Conservation (phyloP, 2,329 filamentous ascomycete species). For the Phialocephala sp. region DNA sequence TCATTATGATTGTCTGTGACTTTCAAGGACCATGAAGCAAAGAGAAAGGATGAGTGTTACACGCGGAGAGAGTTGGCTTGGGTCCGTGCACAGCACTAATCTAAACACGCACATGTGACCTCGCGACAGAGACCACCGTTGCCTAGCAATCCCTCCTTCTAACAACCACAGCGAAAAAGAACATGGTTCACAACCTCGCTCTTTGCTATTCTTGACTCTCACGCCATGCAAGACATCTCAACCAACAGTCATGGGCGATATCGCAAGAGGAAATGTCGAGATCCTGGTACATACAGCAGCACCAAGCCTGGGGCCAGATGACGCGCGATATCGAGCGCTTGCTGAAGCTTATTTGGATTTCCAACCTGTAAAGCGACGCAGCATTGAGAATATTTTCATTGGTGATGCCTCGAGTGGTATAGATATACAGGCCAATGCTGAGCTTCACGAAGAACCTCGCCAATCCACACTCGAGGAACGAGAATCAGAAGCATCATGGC, state of each 20-base stretch:
- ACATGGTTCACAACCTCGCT: background rate
- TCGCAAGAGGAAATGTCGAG: conserved; percentile 37
- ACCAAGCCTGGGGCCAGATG: conserved; percentile 41
- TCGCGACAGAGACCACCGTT: background rate
- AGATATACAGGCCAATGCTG: conserved; percentile 50
- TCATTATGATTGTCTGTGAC: background rate
- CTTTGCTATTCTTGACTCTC: background rate
- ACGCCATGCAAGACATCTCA: conserved; percentile 17
- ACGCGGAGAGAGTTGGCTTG: background rate
- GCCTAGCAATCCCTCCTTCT: background rate
- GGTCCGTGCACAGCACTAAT: background rate
- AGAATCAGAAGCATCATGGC: conserved; percentile 37
- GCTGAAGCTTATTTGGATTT: conserved; percentile 42
- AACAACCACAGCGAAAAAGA: background rate
- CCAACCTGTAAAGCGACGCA: conserved; percentile 27
- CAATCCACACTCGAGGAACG: conserved; percentile 31
- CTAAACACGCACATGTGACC: conserved; percentile 4
- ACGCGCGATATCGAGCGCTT: conserved; percentile 41
- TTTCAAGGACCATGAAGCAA: background rate
- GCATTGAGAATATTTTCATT: conserved; percentile 16
- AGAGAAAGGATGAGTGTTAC: background rate
- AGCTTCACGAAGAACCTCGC: conserved; percentile 28
- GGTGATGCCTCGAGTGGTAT: conserved; percentile 46
- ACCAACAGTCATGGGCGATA: conserved; percentile 30
- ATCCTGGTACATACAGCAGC: conserved; percentile 43